Base-by-base conservation (phyloP, 2,329 filamentous ascomycete genomes). In the Fusarium palustre region DNA sequence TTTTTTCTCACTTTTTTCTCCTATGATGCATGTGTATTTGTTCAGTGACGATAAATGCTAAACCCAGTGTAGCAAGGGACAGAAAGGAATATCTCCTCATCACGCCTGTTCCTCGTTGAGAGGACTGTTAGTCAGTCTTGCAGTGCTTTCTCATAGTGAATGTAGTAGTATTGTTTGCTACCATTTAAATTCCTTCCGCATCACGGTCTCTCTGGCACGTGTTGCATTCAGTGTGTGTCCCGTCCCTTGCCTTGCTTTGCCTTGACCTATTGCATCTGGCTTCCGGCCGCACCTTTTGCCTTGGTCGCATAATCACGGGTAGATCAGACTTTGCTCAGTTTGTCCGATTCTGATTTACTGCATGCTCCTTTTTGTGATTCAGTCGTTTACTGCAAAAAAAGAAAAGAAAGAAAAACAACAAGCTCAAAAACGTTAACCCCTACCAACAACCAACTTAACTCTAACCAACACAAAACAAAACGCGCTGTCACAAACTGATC, bases 11-110 rank as follows among this genome's bases (percentile, higher is more conserved):
- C 28, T 28, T 28, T 28, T 18, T 39, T 54, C 57, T 58, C 49
- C 64, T 69, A 69, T 72, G 67, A 71, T 58, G 69, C 28, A 46
- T 30, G 13, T 46, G 65, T 58, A 67, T 58, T 59, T 43, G 49
- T 62, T 59, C 64, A 48, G 64, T 61, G 36, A 61, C 31, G 57
- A 52, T 55, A 11, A 7, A 22, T 13, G n/a, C 12, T 38, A 13
- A 10, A 38, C 11, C 7, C 10, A 57, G 66, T 55, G 64, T 54
- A 70, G 71, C 63, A 55, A 58, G 49, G 16, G 24, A n/a, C 16
- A 28, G 13, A 42, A 59, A 66, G 39, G 30, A 54, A 43, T 55
- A 58, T 57, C 46, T 61, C 52, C 58, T 62, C 64, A 71, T 72
- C 69, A 74, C 71, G 71, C 69, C 55, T 59, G 59, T 56, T 22